Base-by-base conservation (phyloP, 306 rosid genomes). In the Oemleria cerasiformis region DNA sequence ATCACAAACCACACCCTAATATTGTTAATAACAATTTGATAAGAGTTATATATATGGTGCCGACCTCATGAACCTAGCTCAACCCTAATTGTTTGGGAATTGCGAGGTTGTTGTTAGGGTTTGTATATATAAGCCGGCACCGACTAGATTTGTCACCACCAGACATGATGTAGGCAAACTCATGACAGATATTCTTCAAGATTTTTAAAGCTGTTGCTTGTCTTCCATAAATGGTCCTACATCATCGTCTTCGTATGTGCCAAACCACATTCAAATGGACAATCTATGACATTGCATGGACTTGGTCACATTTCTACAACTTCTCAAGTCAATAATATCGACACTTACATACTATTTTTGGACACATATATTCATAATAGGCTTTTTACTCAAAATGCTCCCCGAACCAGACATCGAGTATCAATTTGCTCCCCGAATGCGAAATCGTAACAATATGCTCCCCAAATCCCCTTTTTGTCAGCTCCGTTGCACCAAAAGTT, bases 81-180 rank as follows among this genome's bases (percentile, higher is more conserved):
- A 30, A 30, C 67, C 71, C 45, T 78, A 61, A 13, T 65, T 62
- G 62, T 76, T 66, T n/a, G 44, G 49, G 63, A 50, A 68, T 12
- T 21, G 45, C 1, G 38, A n/a, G 19, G 44, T 54, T 58, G 42
- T 58, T 54, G 42, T 59, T 36, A n/a, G 69, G 20, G n/a, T 56
- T 84, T 62, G n/a, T n/a, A n/a, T n/a, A n/a, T n/a, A 71, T 78
- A 71, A 65, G 82, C 57, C 81, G 87, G 88, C 87, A 87, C 96
- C 87, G 87, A 89, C 92, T 78, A 69, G 67, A 50, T 64, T 65
- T 73, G 68, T 71, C 16, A 38, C 41, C 59, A 75, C 57, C 21
- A 51, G 82, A 83, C 80, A 78, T 17, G 71, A 38, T 73, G 83
- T 53, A 49, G 80, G 70, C 34, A 59, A 73, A 77, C 54, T 67